These are phyloP conservation scores for Pleurotus djamor DNA, from an alignment of 768 basidiomycete genomes.

Conservation along the genomic window DNA sequence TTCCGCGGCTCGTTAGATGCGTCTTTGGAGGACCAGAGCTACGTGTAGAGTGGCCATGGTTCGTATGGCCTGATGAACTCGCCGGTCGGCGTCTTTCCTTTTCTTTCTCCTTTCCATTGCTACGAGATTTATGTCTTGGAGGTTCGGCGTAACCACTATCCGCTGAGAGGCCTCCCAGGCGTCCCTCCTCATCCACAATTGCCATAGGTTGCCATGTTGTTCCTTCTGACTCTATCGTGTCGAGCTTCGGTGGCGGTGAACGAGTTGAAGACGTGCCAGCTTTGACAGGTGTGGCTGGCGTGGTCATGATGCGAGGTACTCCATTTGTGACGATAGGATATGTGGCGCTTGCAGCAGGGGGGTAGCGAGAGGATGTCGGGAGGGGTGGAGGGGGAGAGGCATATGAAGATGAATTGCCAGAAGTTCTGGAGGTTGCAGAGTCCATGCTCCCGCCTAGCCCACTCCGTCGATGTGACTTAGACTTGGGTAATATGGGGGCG, in stretches of 20 bases:
- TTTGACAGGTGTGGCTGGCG: conserved; percentile 29
- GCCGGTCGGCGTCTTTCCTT: background rate
- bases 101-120: background rate
- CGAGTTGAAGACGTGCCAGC: conserved; percentile 6
- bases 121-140: background rate
- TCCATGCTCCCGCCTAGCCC: conserved; percentile 3
- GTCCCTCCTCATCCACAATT: conserved; percentile 34
- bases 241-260: conserved; percentile 15
- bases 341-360: background rate
- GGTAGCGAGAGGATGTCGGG: conserved; percentile 15
- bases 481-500: conserved; percentile 22
- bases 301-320: conserved; percentile 26
- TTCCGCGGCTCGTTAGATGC: conserved; percentile 28
- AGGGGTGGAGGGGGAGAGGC: background rate
- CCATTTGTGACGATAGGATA: background rate
- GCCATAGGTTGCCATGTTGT: conserved; percentile 33
- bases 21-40: background rate
- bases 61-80: background rate
- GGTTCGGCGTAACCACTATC: background rate
- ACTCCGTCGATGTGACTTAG: conserved; percentile 3
- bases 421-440: background rate
- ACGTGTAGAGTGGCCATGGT: background rate
- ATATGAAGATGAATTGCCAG: background rate
- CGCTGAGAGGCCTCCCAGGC: background rate
- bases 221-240: conserved; percentile 35